Conservation (phyloP, 2,329 filamentous ascomycete genomes). For the Nemania sp. region DNA sequence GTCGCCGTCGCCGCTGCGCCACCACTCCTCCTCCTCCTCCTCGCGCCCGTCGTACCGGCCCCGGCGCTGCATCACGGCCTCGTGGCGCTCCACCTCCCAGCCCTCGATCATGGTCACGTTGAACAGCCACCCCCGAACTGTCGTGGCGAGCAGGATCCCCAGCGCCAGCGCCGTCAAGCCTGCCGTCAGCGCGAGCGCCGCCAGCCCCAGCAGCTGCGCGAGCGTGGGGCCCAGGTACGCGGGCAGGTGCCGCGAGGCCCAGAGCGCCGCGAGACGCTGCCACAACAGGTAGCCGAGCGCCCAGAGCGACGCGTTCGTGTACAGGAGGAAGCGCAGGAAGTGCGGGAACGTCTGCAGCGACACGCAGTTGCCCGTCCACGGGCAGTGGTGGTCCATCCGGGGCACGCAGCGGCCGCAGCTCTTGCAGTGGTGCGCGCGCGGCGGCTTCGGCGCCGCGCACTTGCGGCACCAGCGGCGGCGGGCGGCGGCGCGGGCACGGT, state of each 20-base stretch:
- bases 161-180: constrained; percentile 65
- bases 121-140: constrained; percentile 62
- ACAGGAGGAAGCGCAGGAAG: constrained; percentile 78
- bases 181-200: constrained; percentile 62
- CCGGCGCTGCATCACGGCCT: constrained; percentile 54
- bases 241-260: constrained; percentile 68
- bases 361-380: constrained; percentile 84
- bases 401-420: constrained; percentile 75
- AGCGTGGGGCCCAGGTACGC: constrained; percentile 73
- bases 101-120: constrained; percentile 82
- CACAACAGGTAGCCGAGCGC: constrained; percentile 64
- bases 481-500: constrained; percentile 4
- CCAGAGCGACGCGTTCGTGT: constrained; percentile 68
- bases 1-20: constrained; percentile 42
- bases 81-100: constrained; percentile 73
- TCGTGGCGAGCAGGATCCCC: constrained; percentile 66
- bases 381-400: constrained; percentile 86
- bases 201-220: constrained; percentile 62
- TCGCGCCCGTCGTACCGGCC: constrained; percentile 43
- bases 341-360: constrained; percentile 81
- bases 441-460: constrained; percentile 74
- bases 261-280: constrained; percentile 63
- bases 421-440: constrained; percentile 80
- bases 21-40: constrained; percentile 43
- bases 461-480: constrained; percentile 70